These are phyloP conservation scores for Brassica incana DNA, from an alignment of 345 rosid species.

Conservation along the genomic window DNA sequence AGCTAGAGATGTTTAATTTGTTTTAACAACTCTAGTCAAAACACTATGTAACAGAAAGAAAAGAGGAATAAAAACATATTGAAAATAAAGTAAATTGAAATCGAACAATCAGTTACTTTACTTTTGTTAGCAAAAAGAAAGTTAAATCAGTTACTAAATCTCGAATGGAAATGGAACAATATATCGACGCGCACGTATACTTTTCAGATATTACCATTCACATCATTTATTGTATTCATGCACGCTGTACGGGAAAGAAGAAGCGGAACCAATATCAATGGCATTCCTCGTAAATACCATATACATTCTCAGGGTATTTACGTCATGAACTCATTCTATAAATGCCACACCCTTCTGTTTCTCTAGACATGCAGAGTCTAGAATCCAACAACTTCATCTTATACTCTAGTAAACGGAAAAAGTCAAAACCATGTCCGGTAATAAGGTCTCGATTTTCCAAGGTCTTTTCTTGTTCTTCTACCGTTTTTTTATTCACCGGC, in stretches of 20 bases:
- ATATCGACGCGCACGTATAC: slow-evolving; percentile 22
- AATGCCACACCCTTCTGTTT: slow-evolving; percentile 12
- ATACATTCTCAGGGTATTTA: slow-evolving; percentile 16
- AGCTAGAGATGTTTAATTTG: background rate
- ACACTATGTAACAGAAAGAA: background rate
- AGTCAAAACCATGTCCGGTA: slow-evolving; percentile 37
- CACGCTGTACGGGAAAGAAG: slow-evolving; percentile 22
- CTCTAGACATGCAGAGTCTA: slow-evolving; percentile 38
- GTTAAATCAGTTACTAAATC: background rate
- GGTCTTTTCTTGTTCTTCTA: slow-evolving; percentile 49
- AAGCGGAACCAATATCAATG: slow-evolving; percentile 24
- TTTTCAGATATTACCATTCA: slow-evolving; percentile 20
- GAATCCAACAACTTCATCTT: slow-evolving; percentile 15
- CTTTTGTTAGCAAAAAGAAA: background rate
- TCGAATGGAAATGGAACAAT: slow-evolving; percentile 2
- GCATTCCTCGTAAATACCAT: slow-evolving; percentile 25
- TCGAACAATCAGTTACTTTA: background rate
- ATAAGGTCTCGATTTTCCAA: slow-evolving; percentile 42
- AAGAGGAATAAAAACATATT: background rate
- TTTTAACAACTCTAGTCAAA: background rate
- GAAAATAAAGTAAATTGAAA: background rate
- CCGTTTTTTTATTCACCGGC: slow-evolving; percentile 42
- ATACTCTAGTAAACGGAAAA: background rate
- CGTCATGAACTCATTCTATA: slow-evolving; percentile 29
- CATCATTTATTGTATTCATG: slow-evolving; percentile 21